Percentiles rank a stretch among this genome's conserved stretches.
These are phyloP conservation scores for Fraxinus sp. DNA, from an alignment of 305 asterid genomes.

Conservation along the genomic window DNA sequence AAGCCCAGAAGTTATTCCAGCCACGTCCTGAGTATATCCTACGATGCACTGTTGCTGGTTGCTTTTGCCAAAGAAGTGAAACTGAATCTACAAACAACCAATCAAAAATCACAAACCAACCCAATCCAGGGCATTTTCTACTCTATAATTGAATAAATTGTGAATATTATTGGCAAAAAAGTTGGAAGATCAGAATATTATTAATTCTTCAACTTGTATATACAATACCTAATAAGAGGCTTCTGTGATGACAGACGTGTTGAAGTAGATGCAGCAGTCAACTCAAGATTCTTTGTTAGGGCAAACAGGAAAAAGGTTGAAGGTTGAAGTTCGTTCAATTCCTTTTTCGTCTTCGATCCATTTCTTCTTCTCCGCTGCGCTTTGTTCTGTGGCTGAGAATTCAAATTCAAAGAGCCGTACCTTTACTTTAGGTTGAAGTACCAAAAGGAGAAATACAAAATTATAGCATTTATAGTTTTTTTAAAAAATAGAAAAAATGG, in stretches of 20 bases:
- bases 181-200: not conserved
- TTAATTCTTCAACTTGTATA: not conserved
- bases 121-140: not conserved
- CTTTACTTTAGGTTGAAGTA: too few species aligned
- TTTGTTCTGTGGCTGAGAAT: too few species aligned
- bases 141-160: not conserved
- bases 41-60: conserved; percentile 49
- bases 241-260: conserved; percentile 50
- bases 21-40: not conserved
- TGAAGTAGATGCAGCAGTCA: conserved; percentile 43
- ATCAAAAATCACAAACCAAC: conserved; percentile 10
- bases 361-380: too few species aligned
- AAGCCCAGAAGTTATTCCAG: conserved; percentile 4
- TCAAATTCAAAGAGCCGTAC: too few species aligned
- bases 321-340: too few species aligned
- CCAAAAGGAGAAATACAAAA: too few species aligned
- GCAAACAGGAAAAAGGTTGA: not conserved
- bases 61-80: conserved; percentile 67
- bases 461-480: too few species aligned
- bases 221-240: conserved; percentile 65
- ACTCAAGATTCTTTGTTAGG: conserved; percentile 51
- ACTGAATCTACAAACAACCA: conserved; percentile 51
- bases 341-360: too few species aligned
- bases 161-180: not conserved
- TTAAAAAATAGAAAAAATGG: too few species aligned